Evolutionary conservation across 805 yeast species (phyloP), one percentile per base, ranked within the genome.

Genomic region (Saccharomycopsis malanga): DNA sequence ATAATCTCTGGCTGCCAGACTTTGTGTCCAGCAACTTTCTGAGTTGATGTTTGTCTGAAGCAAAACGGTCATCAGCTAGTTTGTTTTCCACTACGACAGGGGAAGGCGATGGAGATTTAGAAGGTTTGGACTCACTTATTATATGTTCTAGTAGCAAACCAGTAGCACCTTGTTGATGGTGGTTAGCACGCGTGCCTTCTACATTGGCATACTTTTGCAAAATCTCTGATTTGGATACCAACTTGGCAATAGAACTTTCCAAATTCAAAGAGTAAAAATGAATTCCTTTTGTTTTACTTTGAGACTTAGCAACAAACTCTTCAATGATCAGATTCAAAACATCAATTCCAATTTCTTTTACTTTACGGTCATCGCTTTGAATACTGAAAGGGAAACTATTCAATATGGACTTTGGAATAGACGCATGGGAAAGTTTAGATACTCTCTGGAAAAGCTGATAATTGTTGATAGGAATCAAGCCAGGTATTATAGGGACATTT

Each of bases 211-310:
- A 45, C 27, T 38, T 23, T 18, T 46, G 51, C 14, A 50, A 34
- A 14, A 44, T 18, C 32, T 25, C 64, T 0, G 88, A 78, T 25
- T 70, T 70, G 44, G 82, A 80, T 4, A 93, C 76, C 36, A 93
- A 80, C 54, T 84, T 83, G 1, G 96, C 96, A 36, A 88, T 81
- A 1, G 96, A 85, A 60, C 87, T 87, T 63, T 93, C 98, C 61
- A 93, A 72, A 61, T 93, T 93, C 55, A 93, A 73, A 0, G 96
- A 85, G 62, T 91, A 93, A 63, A 93, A 88, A 63, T 93, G 98
- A 67, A 84, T 83, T 2, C 96, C 95, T 52, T 76, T 77, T n/a
- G 83, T 68, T n/a, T 14, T 27, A 14, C 24, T 30, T 14, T 32
- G 27, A 0, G 88, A 76, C 41, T 71, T 69, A 2, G 64, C 55